Evolutionary conservation across 495 filamentous ascomycete genomes (phyloP).

Genomic region (Penicillium roqueforti): DNA sequence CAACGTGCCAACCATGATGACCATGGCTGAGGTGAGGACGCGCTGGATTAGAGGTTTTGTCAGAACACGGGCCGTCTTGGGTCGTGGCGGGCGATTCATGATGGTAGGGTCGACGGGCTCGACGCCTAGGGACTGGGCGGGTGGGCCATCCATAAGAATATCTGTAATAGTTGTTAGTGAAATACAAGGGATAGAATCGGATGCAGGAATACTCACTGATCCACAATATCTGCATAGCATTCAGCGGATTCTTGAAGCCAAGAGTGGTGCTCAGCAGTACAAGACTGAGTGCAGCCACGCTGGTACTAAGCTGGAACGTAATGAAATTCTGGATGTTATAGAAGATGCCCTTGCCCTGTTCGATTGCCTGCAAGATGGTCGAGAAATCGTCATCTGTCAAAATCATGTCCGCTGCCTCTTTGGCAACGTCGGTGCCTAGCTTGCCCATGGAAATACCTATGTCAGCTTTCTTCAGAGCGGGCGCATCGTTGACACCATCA

Average conservation of each 20-base stretch:
- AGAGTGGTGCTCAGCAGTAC: conserved; percentile 88
- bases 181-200: not conserved
- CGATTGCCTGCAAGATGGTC: conserved; percentile 91
- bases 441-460: conserved; percentile 97
- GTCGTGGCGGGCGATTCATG: conserved; percentile 86
- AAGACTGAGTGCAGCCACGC: conserved; percentile 85
- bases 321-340: conserved; percentile 99
- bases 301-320: conserved; percentile 97
- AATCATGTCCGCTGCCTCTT: conserved; percentile 99
- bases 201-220: conserved; percentile 69
- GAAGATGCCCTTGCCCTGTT: conserved; percentile 98
- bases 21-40: conserved; percentile 78
- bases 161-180: conserved; percentile 49
- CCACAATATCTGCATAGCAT: conserved; percentile 99
- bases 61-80: conserved; percentile 78
- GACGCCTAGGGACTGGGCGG: conserved; percentile 93
- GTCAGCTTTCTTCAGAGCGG: conserved; percentile 93
- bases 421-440: conserved; percentile 94
- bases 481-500: conserved; percentile 96
- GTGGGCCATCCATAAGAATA: conserved; percentile 98
- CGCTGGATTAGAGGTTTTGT: conserved; percentile 75
- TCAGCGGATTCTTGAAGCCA: conserved; percentile 89
- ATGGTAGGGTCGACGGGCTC: conserved; percentile 93
- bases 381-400: conserved; percentile 97
- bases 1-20: conserved; percentile 91